Base-by-base conservation (phyloP, 177 flowering plant genomes). In the Vitis hybrid region DNA sequence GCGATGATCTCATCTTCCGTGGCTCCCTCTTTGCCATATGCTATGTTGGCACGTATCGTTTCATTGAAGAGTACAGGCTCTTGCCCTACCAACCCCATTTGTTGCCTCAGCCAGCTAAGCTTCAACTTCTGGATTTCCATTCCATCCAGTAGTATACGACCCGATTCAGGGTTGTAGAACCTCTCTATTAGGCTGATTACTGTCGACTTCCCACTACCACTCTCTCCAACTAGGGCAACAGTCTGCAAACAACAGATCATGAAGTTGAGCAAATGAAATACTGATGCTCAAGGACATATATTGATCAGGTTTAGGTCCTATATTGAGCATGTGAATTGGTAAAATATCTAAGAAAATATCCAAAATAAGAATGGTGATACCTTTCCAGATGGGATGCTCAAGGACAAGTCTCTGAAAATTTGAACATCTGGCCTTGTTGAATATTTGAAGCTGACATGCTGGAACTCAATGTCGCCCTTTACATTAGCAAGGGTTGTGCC, bases 351-450 rank as follows among this genome's bases (percentile, higher is more conserved):
- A 56, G 1, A 62, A 62, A 49, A 62, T 67, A 16, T 57, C 70
- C 20, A 62, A 62, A 10, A 67, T 62, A 3, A 67, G 52, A 3
- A 62, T 53, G 5, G 58, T 5, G 45, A 6, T 33, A 71, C 81
- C 82, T 81, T 76, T 33, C 82, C 80, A 26, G 78, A 69, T 16
- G 75, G 69, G 22, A 81, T 74, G 67, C 62, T 74, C 62, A 78
- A 57, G 26, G 72, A 81, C 26, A 81, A 61, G 65, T 79, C 78
- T 31, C 18, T 74, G 55, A 81, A 72, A 55, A 78, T 76, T 45
- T 78, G 80, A 10, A 78, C 74, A 64, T 78, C 76, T 12, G 80
- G 84, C 13, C 84, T 67, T 31, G 79, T 63, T 29, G 79, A 75
- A 65, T 81, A 81, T 51, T 33, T 75, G 66, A 81, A 81, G 59